A percentile compares a stretch with the other conserved stretches of the same genome.
These are phyloP conservation scores for Aspergillus wentii DNA, from an alignment of 495 filamentous ascomycete genomes.

Conservation along the genomic window DNA sequence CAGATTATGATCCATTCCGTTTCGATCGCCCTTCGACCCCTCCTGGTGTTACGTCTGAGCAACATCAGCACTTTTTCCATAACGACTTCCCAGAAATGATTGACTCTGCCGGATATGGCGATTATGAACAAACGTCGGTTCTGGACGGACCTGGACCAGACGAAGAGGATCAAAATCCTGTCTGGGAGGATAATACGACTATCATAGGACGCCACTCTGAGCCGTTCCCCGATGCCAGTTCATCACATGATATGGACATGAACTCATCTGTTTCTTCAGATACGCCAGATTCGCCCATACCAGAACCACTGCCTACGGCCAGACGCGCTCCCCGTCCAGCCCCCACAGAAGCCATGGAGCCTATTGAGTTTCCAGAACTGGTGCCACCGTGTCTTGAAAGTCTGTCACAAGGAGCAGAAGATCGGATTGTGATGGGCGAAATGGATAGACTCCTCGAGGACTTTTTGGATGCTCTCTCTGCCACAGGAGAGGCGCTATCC, in stretches of 20 bases:
- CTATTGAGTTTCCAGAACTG: conserved; percentile 28
- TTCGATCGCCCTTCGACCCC: conserved; percentile 36
- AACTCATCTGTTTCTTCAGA: conserved; percentile 1
- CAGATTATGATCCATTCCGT: conserved; percentile 43
- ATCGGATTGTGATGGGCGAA: conserved; percentile 27
- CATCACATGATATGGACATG: conserved; percentile 3
- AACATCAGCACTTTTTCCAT: conserved; percentile 15
- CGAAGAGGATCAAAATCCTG: conserved; percentile 1
- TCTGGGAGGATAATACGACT: too few species aligned
- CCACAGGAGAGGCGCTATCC: conserved; percentile 30
- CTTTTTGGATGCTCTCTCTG: conserved; percentile 32
- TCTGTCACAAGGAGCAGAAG: conserved; percentile 29
- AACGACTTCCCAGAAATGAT: conserved; percentile 21
- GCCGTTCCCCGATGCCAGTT: conserved; percentile 11
- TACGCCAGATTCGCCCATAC: conserved; percentile 21
- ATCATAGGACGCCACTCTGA: conserved; percentile 1
- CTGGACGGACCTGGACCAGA: conserved; percentile 3
- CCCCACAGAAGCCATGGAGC: conserved; percentile 5
- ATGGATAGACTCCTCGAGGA: conserved; percentile 34
- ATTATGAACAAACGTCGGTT: conserved; percentile 15
- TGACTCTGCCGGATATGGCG: conserved; percentile 12
- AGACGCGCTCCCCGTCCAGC: conserved; percentile 8
- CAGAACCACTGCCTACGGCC: conserved; percentile 22
- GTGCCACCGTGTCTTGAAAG: conserved; percentile 29
- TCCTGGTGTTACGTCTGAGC: conserved; percentile 5